Evolutionary conservation across 768 basidiomycete species (phyloP), one percentile per base, ranked within the genome.

Genomic region (Boletus reticuloceps): DNA sequence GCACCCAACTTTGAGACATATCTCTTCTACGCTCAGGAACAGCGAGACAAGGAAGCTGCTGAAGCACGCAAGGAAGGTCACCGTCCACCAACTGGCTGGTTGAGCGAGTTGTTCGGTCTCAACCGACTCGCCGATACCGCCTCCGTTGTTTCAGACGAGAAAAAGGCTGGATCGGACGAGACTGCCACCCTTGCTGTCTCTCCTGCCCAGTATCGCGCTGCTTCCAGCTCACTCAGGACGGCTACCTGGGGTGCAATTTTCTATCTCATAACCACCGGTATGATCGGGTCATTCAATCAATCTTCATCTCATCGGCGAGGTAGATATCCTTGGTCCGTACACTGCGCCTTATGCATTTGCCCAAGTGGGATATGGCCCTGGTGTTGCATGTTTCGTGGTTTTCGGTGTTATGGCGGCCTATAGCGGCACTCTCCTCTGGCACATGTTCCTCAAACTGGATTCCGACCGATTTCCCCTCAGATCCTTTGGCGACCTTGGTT

Each of bases 301-400:
- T 5, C 3, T n/a, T 22, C 19, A 14, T 43, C 55, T 60, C 20
- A 64, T 68, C n/a, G 61, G 25, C 22, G 9, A 14, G 7, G 2
- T 64, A 63, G 84, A 85, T 56, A 83, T 85, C 44, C 72, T 85
- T 13, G 84, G 84, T 8, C 84, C 83, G 1, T 83, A 82, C 68
- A 80, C 82, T 34, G 78, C 82, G 0, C 82, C 83, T 4, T 85
- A 60, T 46, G 79, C 83, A 2, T 82, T 85, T 43, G 72, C 80
- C 10, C 80, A 82, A 61, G 79, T 85, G 9, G 83, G 83, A n/a
- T 85, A 82, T 74, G 82, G 80, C 7, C 81, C 83, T 11, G 83
- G 83, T 64, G 67, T 62, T 54, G 70, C 53, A 9, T 65, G 64
- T 55, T 60, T 64, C 41, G 51, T 63, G 38, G 60, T 42, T 22